Evolutionary conservation across 2,329 filamentous ascomycete species (phyloP), one percentile per base, ranked within the genome.

Genomic region (Trichophyton verrucosum): DNA sequence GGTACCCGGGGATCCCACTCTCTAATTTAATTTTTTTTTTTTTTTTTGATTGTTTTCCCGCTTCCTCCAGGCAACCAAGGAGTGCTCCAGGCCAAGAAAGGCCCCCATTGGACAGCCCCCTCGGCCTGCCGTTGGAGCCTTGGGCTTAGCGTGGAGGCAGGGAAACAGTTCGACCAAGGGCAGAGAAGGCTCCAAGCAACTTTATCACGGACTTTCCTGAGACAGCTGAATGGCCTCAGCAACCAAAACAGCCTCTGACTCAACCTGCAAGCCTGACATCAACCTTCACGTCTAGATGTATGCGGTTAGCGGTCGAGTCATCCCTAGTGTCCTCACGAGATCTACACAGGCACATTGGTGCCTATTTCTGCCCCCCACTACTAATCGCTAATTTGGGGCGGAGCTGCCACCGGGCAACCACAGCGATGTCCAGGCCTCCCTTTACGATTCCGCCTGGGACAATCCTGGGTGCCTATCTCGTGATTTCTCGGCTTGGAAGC

Each of bases 111-210:
- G 51, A 17, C 49, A 53, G 49, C 51, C 51, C 27, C 30, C n/a
- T 22, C 47, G 13, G 1, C 30, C 24, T 36, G 51, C 51, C 51
- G 51, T 55, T 55, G 51, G 51, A 55, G 51, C 51, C 51, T 55
- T 55, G 51, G 51, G 51, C 30, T 55, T 55, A 55, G 51, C 51
- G 51, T 55, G 51, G 30, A 6, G 51, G 46, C 46, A 51, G 46
- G 22, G 46, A 51, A 51, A 15, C 11, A 2, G 13, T 15, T 13
- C 49, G 22, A 53, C 49, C 15, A 27, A 55, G 49, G 24, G 49
- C 49, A 36, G 24, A 27, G 15, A 36, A 55, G 46, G 46, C 46
- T 51, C 46, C 46, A 55, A 55, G 27, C 51, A 55, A 55, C 51
- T 55, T 33, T 38, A 33, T 55, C 30, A 15, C 51, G n/a, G 51